A percentile compares a stretch with the other conserved stretches of the same genome.
Conservation (phyloP, 2,329 filamentous ascomycete species). For the Botrytis byssoidea region DNA sequence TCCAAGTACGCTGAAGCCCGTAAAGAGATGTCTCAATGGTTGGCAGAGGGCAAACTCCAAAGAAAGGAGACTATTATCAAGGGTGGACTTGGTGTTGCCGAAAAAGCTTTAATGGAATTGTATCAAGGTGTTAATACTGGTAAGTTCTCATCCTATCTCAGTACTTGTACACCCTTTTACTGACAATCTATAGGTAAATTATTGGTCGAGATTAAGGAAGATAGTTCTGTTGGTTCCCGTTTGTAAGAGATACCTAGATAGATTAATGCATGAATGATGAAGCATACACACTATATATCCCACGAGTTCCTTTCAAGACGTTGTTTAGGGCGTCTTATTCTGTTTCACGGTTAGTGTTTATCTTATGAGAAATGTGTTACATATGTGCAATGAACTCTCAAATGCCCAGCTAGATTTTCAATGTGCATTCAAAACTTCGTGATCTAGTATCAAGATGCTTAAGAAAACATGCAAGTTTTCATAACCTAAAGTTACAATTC, state of each 20-base stretch:
- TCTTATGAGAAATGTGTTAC: not conserved
- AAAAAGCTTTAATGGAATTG: constrained; percentile 60
- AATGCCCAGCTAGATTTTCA: not conserved
- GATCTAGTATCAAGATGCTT: not conserved
- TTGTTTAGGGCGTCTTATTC: not conserved
- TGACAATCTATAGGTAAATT: constrained; percentile 46
- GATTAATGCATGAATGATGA: not conserved
- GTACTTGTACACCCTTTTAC: not conserved
- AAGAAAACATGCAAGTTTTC: not conserved
- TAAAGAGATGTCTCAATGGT: constrained; percentile 63
- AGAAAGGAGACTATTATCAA: constrained; percentile 67
- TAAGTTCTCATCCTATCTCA: constrained; percentile 32
- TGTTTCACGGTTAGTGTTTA: not conserved
- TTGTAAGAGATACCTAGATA: constrained; percentile 19
- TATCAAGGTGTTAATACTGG: constrained; percentile 71
- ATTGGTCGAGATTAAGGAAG: constrained; percentile 52
- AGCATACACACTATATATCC: not conserved
- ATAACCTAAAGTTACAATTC: not conserved
- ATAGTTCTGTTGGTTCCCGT: constrained; percentile 19
- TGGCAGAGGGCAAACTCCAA: constrained; percentile 71
- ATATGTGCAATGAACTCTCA: not conserved
- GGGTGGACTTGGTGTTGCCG: constrained; percentile 64
- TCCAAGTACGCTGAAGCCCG: constrained; percentile 57
- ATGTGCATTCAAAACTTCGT: not conserved
- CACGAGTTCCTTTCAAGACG: not conserved